phyloP scores from a whole-genome alignment of 1,284 basidiomycete species.

The Cutaneotrichosporon cutaneum region DNA sequence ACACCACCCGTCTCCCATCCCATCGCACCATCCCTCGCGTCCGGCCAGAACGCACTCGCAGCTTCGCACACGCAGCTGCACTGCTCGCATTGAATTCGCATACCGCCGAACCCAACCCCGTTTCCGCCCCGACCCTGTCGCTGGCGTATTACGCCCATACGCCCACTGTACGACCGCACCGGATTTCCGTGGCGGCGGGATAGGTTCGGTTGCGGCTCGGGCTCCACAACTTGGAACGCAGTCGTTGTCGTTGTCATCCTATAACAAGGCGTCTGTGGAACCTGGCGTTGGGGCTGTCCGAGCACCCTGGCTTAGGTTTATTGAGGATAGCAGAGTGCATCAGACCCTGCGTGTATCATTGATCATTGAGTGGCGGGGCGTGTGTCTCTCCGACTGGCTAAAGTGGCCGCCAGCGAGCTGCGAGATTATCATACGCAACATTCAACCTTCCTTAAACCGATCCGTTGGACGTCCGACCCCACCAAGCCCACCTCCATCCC shows the following conservation, averaged over 20 bases:
- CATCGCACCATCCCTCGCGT: background rate
- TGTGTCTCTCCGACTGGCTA: too few relatives aligned
- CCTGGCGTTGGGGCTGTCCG: background rate
- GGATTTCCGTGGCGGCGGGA: background rate
- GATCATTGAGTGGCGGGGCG: background rate
- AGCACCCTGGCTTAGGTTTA: background rate
- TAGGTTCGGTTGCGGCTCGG: background rate
- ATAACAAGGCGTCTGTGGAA: background rate
- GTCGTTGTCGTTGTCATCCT: background rate
- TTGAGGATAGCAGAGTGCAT: background rate
- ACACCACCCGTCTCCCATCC: background rate
- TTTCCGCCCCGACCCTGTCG: background rate
- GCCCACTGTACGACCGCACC: background rate
- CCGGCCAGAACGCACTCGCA: background rate
- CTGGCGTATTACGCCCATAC: background rate
- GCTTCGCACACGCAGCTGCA: background rate
- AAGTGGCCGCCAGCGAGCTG: too few relatives aligned
- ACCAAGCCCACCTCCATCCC: background rate
- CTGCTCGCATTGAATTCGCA: background rate
- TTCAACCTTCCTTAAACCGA: too few relatives aligned
- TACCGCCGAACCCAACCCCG: background rate
- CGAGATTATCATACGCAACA: too few relatives aligned
- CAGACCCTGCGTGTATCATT: constrained; percentile 1
- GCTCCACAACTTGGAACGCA: background rate
- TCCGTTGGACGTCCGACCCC: background rate